phyloP scores from a whole-genome alignment of 2,329 filamentous ascomycete species.

The Aureobasidium sp. region DNA sequence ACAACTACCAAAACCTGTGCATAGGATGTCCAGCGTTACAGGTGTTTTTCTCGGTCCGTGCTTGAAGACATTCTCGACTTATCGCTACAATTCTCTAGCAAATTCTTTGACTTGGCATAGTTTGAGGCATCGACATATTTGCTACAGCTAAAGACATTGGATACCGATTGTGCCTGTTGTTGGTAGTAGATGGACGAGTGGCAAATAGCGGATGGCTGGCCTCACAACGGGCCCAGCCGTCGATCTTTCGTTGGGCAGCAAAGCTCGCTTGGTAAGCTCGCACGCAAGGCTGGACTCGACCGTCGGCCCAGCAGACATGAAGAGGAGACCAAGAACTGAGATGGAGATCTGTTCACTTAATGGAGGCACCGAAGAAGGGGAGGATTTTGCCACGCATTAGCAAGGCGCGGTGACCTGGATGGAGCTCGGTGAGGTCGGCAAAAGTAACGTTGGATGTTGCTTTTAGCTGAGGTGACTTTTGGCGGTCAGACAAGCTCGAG shows the following conservation, averaged over 20 bases:
- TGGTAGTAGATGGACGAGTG: neutral
- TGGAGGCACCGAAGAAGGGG: neutral
- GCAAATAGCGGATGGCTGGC: neutral
- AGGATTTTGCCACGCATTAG: neutral
- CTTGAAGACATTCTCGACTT: neutral
- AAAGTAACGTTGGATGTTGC: neutral
- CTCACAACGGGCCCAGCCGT: neutral
- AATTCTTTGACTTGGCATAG: neutral
- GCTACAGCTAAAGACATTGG: neutral
- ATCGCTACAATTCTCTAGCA: neutral
- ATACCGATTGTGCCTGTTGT: neutral
- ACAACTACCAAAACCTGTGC: neutral
- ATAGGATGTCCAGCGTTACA: neutral
- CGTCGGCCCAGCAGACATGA: neutral
- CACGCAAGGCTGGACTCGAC: neutral
- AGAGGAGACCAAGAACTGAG: neutral
- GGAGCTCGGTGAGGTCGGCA: slow-evolving; percentile 11
- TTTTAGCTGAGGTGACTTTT: neutral
- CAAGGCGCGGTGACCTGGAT: slow-evolving; percentile 1
- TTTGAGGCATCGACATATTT: neutral
- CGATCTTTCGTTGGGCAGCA: slow-evolving; percentile 12
- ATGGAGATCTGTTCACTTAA: neutral
- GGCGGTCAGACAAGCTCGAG: neutral
- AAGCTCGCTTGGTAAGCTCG: slow-evolving; percentile 3
- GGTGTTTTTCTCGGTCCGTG: too few relatives aligned